A percentile compares a stretch with the other conserved stretches of the same genome.
These are phyloP conservation scores for Alternaria atra DNA, from an alignment of 2,329 filamentous ascomycete genomes.

Conservation along the genomic window DNA sequence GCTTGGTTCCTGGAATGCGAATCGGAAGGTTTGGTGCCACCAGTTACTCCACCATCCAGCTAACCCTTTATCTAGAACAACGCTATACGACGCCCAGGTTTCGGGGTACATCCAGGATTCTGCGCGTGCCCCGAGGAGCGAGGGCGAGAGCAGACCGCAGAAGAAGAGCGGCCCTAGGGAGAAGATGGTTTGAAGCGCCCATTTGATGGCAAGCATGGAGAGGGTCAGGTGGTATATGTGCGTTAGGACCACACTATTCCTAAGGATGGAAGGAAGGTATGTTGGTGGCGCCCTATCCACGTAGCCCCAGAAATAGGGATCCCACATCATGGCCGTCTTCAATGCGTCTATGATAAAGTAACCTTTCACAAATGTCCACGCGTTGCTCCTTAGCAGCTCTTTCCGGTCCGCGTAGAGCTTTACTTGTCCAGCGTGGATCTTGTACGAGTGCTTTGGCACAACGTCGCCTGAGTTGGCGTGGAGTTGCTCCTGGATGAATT, in stretches of 20 bases:
- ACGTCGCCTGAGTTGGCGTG: slow-evolving; percentile 33
- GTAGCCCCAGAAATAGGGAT: slow-evolving; percentile 77
- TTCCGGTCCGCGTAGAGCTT: slow-evolving; percentile 46
- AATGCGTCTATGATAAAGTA: slow-evolving; percentile 76
- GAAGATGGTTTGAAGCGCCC: slow-evolving; percentile 69
- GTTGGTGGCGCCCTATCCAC: slow-evolving; percentile 53
- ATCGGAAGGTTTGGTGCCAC: slow-evolving; percentile 93
- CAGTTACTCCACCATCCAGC: slow-evolving; percentile 83
- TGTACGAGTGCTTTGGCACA: slow-evolving; percentile 29
- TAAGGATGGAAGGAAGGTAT: slow-evolving; percentile 55
- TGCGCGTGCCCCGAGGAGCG: slow-evolving; percentile 67
- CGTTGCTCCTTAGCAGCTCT: slow-evolving; percentile 46
- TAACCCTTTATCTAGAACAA: slow-evolving; percentile 74
- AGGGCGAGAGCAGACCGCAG: slow-evolving; percentile 65
- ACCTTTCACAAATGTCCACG: slow-evolving; percentile 58
- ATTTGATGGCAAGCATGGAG: slow-evolving; percentile 65
- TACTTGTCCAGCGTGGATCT: slow-evolving; percentile 46
- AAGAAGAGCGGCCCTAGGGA: slow-evolving; percentile 69
- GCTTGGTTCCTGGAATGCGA: slow-evolving; percentile 71
- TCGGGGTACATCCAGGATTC: slow-evolving; percentile 70
- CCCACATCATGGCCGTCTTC: slow-evolving; percentile 74
- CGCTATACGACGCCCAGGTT: slow-evolving; percentile 62
- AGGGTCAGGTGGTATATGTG: slow-evolving; percentile 66
- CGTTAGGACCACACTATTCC: slow-evolving; percentile 58
- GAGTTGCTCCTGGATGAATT: slow-evolving; percentile 52